Conservation (phyloP, 345 rosid species). For the Leavenworthia alabamica region DNA sequence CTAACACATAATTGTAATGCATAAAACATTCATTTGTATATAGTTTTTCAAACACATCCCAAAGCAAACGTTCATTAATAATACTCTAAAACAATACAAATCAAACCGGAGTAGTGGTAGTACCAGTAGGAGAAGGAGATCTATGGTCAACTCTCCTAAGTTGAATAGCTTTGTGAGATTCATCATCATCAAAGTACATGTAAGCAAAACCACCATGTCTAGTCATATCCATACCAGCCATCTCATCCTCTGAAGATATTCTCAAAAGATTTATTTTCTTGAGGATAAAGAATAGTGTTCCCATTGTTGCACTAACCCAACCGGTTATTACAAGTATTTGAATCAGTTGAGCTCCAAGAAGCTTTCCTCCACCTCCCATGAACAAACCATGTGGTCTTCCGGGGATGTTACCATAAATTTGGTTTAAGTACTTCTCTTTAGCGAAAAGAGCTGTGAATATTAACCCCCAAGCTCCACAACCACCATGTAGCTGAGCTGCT, state of each 20-base stretch:
- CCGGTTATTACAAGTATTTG: slow-evolving; percentile 49
- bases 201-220: slow-evolving; percentile 82
- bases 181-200: slow-evolving; percentile 54
- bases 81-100: not conserved
- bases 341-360: slow-evolving; percentile 58
- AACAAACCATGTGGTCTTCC: slow-evolving; percentile 50
- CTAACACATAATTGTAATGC: slow-evolving; percentile 6
- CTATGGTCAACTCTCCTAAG: slow-evolving; percentile 30
- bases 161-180: slow-evolving; percentile 27
- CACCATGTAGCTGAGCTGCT: slow-evolving; percentile 76
- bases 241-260: slow-evolving; percentile 56
- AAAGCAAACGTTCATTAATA: not conserved
- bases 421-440: slow-evolving; percentile 34
- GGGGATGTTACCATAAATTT: slow-evolving; percentile 38
- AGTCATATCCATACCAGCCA: slow-evolving; percentile 78
- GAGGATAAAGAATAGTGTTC: slow-evolving; percentile 50
- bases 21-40: not conserved
- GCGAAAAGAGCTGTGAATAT: slow-evolving; percentile 72
- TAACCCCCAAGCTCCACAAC: slow-evolving; percentile 77
- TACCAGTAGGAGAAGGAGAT: slow-evolving; percentile 26
- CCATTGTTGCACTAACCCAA: slow-evolving; percentile 82
- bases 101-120: slow-evolving; percentile 20
- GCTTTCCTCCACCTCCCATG: slow-evolving; percentile 74
- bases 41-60: not conserved
- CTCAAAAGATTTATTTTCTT: slow-evolving; percentile 47